A percentile compares a stretch with the other conserved stretches of the same genome.
Evolutionary conservation across 306 rosid species (phyloP).

Genomic region (Rosa rugosa): DNA sequence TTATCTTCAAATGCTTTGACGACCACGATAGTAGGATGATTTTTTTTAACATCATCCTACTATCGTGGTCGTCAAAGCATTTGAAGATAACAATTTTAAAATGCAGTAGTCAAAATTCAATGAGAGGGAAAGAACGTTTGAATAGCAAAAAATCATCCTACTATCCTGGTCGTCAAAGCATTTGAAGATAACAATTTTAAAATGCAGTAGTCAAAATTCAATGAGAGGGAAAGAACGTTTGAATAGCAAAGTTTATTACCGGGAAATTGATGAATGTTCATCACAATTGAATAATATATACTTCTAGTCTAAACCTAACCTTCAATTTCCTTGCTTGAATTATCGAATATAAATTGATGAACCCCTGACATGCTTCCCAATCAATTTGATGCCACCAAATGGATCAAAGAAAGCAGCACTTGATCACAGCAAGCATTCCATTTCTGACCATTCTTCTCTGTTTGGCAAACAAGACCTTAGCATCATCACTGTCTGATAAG

Average conservation of each 20-base stretch:
- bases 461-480: not conserved
- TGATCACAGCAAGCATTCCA: not conserved
- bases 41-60: too few species aligned
- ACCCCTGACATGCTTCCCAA: not conserved
- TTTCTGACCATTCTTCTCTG: not conserved
- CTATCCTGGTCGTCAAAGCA: not conserved
- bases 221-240: not conserved
- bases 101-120: too few species aligned
- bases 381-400: slow-evolving; percentile 7
- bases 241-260: not conserved
- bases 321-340: not conserved
- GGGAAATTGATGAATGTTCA: not conserved
- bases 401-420: slow-evolving; percentile 9
- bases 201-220: not conserved
- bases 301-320: not conserved
- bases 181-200: not conserved
- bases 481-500: not conserved
- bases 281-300: not conserved
- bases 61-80: too few species aligned
- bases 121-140: too few species aligned
- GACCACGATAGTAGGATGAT: too few species aligned
- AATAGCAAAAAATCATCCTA: not conserved
- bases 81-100: too few species aligned
- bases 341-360: not conserved
- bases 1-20: too few species aligned